Base-by-base conservation (phyloP, 306 rosid species). In the Cicer arietinum region DNA sequence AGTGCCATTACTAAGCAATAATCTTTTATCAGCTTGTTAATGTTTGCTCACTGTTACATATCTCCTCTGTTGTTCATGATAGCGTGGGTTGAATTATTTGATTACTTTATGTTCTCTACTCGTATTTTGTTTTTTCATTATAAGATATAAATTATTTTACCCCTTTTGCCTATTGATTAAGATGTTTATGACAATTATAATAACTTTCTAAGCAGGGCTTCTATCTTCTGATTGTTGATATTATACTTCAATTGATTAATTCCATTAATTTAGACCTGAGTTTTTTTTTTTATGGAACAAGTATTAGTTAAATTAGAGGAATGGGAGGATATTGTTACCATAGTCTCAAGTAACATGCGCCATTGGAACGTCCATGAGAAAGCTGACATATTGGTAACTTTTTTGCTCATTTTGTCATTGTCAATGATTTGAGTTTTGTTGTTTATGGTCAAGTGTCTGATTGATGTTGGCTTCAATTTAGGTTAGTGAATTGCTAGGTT, bases 401-500 rank as follows among this genome's bases (percentile, higher is more conserved):
- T 43, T 10, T 54, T 59, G 59, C 12, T 51, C 53, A 16, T 62
- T 14, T 46, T 1, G 35, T 46, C 42, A 14, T 46, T 1, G 22
- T 46, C 42, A 18, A 18, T 17, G 22, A 1, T 41, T 80, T 67
- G 52, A 71, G 6, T 74, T 45, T 43, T 69, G 63, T 44, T 37
- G 6, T 52, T 56, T 18, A 18, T 67, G 9, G 16, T 39, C 18
- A 39, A 59, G 37, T 50, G 44, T 69, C 76, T 77, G 78, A 60
- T 41, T 54, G 39, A 7, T 78, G 18, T 67, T 78, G 5, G 37
- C 25, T 77, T 86, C 50, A 48, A 71, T 79, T 57, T 77, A 94
- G 98, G 97, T 94, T 16, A 94, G 97, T 77, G 98, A 94, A 84
- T 79, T 94, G 85, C 79, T 92, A 72, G 98, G 98, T 80, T 94